Evolutionary conservation across 2,329 filamentous ascomycete genomes (phyloP).

Genomic region (Aspergillus spinulosporus): DNA sequence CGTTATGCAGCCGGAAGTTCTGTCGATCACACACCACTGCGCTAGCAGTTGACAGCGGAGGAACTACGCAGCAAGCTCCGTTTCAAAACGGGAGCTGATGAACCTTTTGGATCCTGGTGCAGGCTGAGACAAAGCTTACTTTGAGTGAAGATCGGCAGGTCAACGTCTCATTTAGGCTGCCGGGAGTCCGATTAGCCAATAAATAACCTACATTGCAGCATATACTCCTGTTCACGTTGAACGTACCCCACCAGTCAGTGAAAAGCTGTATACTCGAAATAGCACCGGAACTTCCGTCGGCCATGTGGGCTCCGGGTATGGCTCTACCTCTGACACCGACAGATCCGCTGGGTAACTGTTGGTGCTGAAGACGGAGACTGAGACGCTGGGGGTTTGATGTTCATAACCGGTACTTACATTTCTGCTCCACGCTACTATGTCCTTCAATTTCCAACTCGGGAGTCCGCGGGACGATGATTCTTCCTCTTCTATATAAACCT

Average conservation of each 20-base stretch:
- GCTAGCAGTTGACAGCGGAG: background rate
- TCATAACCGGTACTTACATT: background rate
- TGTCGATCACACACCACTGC: background rate
- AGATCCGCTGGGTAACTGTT: background rate
- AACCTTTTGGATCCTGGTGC: background rate
- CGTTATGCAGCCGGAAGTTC: background rate
- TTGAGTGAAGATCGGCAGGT: background rate
- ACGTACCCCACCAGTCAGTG: background rate
- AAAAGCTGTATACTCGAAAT: background rate
- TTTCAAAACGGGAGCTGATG: background rate
- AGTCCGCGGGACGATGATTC: background rate
- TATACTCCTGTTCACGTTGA: background rate
- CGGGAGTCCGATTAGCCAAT: background rate
- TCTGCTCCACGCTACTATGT: background rate
- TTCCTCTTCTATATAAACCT: background rate
- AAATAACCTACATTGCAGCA: background rate
- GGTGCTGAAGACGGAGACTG: background rate
- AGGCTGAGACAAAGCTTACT: background rate
- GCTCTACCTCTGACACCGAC: background rate
- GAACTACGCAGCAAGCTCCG: background rate
- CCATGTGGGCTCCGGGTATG: no score
- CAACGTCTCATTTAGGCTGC: background rate
- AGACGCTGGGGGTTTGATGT: background rate
- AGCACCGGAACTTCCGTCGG: background rate
- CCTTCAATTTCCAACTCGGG: background rate